phyloP scores from a whole-genome alignment of 164 flowering plant genomes.

The Santalum album region DNA sequence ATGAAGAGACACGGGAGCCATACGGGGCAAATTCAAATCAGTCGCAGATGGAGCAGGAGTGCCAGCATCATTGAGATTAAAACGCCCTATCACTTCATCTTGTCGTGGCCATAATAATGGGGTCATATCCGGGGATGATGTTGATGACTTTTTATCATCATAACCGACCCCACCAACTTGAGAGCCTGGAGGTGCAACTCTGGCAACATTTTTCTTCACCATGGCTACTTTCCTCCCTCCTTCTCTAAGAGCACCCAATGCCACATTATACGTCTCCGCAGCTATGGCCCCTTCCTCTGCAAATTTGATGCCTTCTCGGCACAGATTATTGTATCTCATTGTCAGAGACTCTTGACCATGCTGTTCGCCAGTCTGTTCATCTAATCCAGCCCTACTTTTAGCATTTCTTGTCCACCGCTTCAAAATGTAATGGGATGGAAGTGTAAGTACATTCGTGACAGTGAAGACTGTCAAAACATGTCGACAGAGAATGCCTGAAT shows the following conservation, averaged over 20 bases:
- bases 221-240: constrained; percentile 44
- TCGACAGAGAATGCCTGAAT: constrained; percentile 74
- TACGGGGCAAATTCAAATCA: constrained; percentile 50
- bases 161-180: constrained; percentile 24
- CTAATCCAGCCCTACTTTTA: constrained; percentile 34
- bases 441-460: constrained; percentile 60
- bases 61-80: constrained; percentile 56
- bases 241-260: constrained; percentile 53
- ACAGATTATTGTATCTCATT: constrained; percentile 44
- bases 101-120: constrained; percentile 73
- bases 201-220: constrained; percentile 50
- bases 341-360: constrained; percentile 42
- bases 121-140: constrained; percentile 30
- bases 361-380: constrained; percentile 36
- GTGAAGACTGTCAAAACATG: constrained; percentile 86
- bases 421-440: constrained; percentile 62
- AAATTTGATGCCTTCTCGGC: constrained; percentile 60
- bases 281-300: constrained; percentile 75
- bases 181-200: constrained; percentile 30
- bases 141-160: constrained; percentile 28
- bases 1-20: constrained; percentile 63
- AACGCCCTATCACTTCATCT: constrained; percentile 44
- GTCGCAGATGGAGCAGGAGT: constrained; percentile 13
- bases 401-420: constrained; percentile 77
- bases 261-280: constrained; percentile 49